Evolutionary conservation across 352 stramenopile species (phyloP).

Genomic region (Globisporangium middletonii): DNA sequence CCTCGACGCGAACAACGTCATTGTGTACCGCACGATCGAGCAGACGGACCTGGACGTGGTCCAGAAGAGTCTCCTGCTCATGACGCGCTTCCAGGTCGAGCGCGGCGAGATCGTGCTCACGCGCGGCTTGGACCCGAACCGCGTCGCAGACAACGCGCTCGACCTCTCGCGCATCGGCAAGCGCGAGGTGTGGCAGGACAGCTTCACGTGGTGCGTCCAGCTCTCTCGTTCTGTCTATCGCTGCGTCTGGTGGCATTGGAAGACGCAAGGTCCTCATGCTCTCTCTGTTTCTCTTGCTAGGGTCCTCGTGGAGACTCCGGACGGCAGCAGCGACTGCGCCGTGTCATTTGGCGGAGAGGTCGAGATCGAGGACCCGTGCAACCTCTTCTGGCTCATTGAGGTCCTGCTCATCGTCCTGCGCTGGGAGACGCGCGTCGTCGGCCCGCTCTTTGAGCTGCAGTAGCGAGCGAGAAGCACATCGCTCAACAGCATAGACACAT

Average conservation of each 20-base stretch:
- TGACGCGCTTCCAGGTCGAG: conserved; percentile 43
- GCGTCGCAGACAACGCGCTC: conserved; percentile 31
- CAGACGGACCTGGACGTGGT: conserved; percentile 33
- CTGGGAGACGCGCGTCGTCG: conserved; percentile 35
- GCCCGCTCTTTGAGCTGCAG: conserved; percentile 33
- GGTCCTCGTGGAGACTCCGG: conserved; percentile 34
- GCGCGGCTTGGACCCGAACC: conserved; percentile 27
- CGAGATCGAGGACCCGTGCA: conserved; percentile 27
- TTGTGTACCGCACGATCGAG: conserved; percentile 35
- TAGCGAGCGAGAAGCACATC: not conserved
- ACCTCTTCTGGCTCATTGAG: conserved; percentile 46
- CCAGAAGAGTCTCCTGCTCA: conserved; percentile 34
- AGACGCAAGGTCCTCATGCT: not conserved
- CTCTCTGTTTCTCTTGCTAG: conserved; percentile 12
- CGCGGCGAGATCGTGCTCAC: conserved; percentile 30
- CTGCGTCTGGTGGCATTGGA: not conserved
- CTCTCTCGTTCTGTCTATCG: not conserved
- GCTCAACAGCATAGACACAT: too few species aligned
- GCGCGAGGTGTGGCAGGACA: conserved; percentile 34
- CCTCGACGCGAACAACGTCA: conserved; percentile 35
- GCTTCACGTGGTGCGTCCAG: conserved; percentile 28
- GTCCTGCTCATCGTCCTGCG: conserved; percentile 38
- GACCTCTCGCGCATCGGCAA: conserved; percentile 30
- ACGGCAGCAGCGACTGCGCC: conserved; percentile 21
- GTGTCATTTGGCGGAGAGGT: conserved; percentile 32